Evolutionary conservation across 1,284 basidiomycete genomes (phyloP).

Genomic region (Rhodotorula sp.): DNA sequence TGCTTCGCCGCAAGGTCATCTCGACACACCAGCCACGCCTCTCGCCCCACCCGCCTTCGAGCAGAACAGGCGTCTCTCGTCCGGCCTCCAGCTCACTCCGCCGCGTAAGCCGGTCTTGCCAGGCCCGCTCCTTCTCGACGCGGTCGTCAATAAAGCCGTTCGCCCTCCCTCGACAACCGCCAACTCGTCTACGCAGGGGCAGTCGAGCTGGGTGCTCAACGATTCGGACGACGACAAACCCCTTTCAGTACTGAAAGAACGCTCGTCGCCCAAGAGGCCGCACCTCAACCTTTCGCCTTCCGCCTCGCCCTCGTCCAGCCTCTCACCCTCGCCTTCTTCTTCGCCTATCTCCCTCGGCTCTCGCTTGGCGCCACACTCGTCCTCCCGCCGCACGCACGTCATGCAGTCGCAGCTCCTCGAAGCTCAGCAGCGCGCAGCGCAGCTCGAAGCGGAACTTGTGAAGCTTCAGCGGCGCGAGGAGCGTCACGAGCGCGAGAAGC

Average conservation of each 20-base stretch:
- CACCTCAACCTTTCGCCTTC: background rate
- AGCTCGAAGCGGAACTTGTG: background rate
- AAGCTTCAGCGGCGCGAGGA: background rate
- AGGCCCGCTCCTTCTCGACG: slow-evolving; percentile 4
- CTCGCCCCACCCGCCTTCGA: background rate
- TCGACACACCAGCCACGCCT: too few species aligned
- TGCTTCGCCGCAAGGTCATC: too few species aligned
- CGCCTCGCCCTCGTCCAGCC: background rate
- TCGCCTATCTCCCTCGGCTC: background rate
- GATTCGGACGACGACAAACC: background rate
- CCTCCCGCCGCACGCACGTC: background rate
- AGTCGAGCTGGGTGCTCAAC: too few species aligned
- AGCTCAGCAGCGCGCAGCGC: background rate
- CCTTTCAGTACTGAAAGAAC: background rate
- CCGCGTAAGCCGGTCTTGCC: background rate
- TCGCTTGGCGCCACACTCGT: background rate
- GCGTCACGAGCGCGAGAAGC: background rate
- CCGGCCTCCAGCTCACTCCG: background rate
- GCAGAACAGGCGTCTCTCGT: background rate
- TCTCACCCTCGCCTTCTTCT: background rate
- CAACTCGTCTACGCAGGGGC: background rate
- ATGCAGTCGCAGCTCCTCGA: background rate
- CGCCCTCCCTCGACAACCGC: background rate
- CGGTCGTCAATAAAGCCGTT: background rate
- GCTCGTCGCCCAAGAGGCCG: background rate